phyloP scores from a whole-genome alignment of 345 rosid genomes.

The Dipteronia sinensis region DNA sequence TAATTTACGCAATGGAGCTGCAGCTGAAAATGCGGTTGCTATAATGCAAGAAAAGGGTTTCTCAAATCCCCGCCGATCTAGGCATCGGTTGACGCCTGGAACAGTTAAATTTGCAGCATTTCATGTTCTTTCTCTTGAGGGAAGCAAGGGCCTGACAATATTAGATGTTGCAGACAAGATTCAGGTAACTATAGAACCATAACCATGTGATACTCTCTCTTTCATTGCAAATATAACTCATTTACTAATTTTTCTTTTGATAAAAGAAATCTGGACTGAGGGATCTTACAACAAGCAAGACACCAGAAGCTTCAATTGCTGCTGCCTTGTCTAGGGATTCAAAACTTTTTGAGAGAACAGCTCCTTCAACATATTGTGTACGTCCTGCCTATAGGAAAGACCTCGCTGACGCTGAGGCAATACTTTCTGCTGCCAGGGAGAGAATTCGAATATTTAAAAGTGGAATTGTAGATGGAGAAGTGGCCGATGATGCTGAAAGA shows the following conservation, averaged over 20 bases:
- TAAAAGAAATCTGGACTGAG: constrained; percentile 83
- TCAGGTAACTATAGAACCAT: constrained; percentile 54
- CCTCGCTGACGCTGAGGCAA: constrained; percentile 62
- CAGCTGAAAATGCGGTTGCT: constrained; percentile 84
- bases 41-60: constrained; percentile 87
- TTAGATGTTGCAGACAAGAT: constrained; percentile 90
- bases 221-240: not conserved
- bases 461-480: constrained; percentile 66
- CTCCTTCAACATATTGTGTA: constrained; percentile 96
- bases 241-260: constrained; percentile 7
- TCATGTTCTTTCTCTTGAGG: constrained; percentile 82
- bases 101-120: constrained; percentile 95
- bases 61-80: constrained; percentile 72
- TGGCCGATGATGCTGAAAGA: constrained; percentile 85
- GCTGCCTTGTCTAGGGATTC: constrained; percentile 95
- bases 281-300: constrained; percentile 89
- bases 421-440: constrained; percentile 80
- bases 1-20: constrained; percentile 72
- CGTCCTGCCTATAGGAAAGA: constrained; percentile 80
- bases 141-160: constrained; percentile 72
- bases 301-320: constrained; percentile 95
- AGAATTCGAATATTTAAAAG: constrained; percentile 65
- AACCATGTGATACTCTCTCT: not conserved
- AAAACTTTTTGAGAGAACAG: constrained; percentile 89
- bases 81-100: constrained; percentile 93